Conservation (phyloP, 208 protist species). For the Acanthamoeba royreba region DNA sequence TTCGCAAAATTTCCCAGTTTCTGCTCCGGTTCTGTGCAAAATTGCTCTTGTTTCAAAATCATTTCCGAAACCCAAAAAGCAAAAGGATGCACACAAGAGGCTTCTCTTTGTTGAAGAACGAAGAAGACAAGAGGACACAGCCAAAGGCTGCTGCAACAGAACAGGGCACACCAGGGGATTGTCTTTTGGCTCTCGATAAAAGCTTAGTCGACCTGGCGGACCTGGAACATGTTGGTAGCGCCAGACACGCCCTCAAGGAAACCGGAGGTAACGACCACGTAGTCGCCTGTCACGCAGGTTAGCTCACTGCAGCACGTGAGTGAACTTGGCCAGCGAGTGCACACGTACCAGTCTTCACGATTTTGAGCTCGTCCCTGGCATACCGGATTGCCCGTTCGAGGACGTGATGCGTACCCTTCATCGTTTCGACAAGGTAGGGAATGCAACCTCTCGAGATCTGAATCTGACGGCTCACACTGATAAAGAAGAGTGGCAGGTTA, state of each 20-base stretch:
- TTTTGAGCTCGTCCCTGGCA: conserved; percentile 52
- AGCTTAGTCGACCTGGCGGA: conserved; percentile 6
- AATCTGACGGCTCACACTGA: conserved; percentile 49
- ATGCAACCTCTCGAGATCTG: conserved; percentile 39
- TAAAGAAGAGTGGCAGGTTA: conserved; percentile 43
- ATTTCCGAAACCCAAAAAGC: neutral
- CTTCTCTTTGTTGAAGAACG: neutral
- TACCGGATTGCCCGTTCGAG: conserved; percentile 66
- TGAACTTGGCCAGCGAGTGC: neutral
- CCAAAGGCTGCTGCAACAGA: neutral
- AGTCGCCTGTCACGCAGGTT: neutral
- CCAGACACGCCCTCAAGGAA: conserved; percentile 60
- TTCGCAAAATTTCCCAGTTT: neutral
- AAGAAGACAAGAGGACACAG: neutral
- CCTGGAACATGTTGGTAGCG: conserved; percentile 59
- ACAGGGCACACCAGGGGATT: neutral
- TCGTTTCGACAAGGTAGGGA: conserved; percentile 53
- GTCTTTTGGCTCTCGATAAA: neutral
- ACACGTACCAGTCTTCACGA: conserved; percentile 47
- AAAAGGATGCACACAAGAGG: neutral
- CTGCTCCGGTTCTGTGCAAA: neutral
- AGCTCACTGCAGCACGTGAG: neutral
- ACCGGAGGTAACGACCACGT: conserved; percentile 65
- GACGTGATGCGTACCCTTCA: conserved; percentile 61
- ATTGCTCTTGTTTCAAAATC: neutral